Conservation (phyloP, 1,284 basidiomycete genomes). For the Xerocomus minutiporus region DNA sequence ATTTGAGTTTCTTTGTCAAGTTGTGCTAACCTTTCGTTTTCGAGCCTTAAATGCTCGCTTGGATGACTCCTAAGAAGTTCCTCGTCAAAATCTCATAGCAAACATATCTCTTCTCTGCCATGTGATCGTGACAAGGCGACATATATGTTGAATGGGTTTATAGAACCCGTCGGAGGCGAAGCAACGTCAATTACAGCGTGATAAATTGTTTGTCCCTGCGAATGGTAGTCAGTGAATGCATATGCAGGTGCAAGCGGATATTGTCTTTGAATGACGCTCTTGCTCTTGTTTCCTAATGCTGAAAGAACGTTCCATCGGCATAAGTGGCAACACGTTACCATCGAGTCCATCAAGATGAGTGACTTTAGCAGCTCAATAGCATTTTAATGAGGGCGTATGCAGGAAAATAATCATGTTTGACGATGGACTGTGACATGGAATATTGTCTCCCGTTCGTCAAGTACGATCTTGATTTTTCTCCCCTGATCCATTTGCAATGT, state of each 20-base stretch:
- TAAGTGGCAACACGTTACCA: background rate
- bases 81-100: slow-evolving; percentile 31
- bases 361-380: background rate
- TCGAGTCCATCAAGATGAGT: background rate
- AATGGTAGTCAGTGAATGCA: slow-evolving; percentile 28
- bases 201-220: slow-evolving; percentile 18
- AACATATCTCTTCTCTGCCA: slow-evolving; percentile 24
- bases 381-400: background rate
- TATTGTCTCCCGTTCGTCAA: slow-evolving; percentile 1
- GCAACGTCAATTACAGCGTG: too few relatives aligned
- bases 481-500: slow-evolving; percentile 20
- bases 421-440: background rate
- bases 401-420: background rate
- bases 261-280: background rate
- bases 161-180: too few relatives aligned
- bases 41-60: slow-evolving; percentile 13
- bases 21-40: background rate
- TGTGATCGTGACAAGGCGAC: slow-evolving; percentile 4
- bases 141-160: too few relatives aligned
- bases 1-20: too few relatives aligned
- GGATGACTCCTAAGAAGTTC: slow-evolving; percentile 26
- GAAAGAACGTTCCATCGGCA: background rate
- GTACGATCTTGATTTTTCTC: background rate
- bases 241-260: too few relatives aligned
- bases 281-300: background rate